Evolutionary conservation across 2,329 filamentous ascomycete species (phyloP).

Genomic region (Alternaria longipes): DNA sequence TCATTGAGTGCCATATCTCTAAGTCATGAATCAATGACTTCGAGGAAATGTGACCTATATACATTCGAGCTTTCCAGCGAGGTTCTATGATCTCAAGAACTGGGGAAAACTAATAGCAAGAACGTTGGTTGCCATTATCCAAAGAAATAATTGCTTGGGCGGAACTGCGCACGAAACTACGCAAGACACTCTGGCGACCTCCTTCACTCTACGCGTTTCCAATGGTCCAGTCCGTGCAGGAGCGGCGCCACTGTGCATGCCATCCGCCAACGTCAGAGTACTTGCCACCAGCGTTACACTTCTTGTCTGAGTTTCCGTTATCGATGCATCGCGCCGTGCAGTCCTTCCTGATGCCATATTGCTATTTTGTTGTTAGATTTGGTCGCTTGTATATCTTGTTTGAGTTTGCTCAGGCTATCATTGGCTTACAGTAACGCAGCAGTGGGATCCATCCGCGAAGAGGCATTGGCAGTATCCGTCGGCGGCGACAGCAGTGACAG

Average conservation of each 20-base stretch:
- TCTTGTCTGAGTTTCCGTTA: constrained; percentile 7
- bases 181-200: neutral
- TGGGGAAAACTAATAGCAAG: neutral
- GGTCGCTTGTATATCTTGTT: neutral
- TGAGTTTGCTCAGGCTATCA: neutral
- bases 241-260: neutral
- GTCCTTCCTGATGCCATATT: neutral
- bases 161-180: neutral
- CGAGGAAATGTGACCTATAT: neutral
- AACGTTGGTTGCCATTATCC: neutral
- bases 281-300: constrained; percentile 14
- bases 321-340: neutral
- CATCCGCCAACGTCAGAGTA: constrained; percentile 9
- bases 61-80: neutral
- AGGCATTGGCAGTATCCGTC: constrained; percentile 13
- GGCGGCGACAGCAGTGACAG: constrained; percentile 9
- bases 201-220: neutral
- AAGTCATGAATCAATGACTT: neutral
- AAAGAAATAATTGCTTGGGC: neutral
- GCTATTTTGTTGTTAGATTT: neutral
- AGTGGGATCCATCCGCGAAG: constrained; percentile 12
- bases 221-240: neutral
- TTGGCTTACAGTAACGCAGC: constrained; percentile 13
- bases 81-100: neutral
- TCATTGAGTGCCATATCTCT: neutral